Conservation (phyloP, 495 filamentous ascomycete species). For the Parachaetomium inaequale region DNA sequence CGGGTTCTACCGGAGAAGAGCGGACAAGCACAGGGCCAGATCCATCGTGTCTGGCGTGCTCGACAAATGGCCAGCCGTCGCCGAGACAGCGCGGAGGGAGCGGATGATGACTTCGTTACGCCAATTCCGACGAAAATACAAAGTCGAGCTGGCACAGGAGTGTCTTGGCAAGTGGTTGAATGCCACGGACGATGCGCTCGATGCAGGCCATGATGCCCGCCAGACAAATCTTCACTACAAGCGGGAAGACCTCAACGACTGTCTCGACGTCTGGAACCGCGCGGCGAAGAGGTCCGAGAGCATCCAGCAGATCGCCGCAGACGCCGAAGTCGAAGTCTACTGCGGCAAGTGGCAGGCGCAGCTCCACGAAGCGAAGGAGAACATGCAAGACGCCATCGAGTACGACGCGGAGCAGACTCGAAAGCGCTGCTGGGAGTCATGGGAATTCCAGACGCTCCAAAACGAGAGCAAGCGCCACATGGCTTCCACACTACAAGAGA, state of each 20-base stretch:
- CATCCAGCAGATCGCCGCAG: conserved; percentile 25
- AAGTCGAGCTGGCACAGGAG: conserved; percentile 24
- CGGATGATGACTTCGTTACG: conserved; percentile 27
- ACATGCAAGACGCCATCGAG: conserved; percentile 26
- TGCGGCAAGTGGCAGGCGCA: conserved; percentile 21
- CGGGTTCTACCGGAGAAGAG: conserved; percentile 12
- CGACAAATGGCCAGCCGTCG: conserved; percentile 27
- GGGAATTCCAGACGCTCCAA: conserved; percentile 35
- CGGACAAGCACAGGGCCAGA: conserved; percentile 12
- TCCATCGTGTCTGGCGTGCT: conserved; percentile 23
- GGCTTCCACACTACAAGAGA: conserved; percentile 23
- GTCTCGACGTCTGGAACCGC: conserved; percentile 27
- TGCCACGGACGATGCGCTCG: conserved; percentile 17
- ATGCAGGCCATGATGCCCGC: conserved; percentile 20
- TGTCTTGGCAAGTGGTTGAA: conserved; percentile 26
- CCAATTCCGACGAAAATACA: conserved; percentile 30
- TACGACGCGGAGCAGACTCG: conserved; percentile 25
- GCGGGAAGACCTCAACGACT: conserved; percentile 26
- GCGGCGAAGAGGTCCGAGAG: conserved; percentile 10
- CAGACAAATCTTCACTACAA: conserved; percentile 22
- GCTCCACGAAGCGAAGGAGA: conserved; percentile 20
- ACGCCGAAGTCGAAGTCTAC: conserved; percentile 30
- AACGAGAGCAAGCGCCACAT: conserved; percentile 19
- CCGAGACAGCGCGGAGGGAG: conserved; percentile 21
- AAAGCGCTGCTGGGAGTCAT: conserved; percentile 18